Base-by-base conservation (phyloP, 306 rosid species). In the Styphnolobium japonicum region DNA sequence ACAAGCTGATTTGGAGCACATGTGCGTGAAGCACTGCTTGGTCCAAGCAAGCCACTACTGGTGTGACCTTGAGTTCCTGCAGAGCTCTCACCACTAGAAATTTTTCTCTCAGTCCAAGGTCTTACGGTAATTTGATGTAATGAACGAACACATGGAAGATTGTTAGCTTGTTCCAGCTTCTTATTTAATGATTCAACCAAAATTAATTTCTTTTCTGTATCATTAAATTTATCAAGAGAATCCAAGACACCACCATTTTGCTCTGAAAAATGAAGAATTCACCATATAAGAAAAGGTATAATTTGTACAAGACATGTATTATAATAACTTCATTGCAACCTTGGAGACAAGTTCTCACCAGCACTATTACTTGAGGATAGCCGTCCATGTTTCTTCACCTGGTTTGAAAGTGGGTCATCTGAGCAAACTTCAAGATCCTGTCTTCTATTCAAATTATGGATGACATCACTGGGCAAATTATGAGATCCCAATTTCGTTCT, bases 311-410 rank as follows among this genome's bases (percentile, higher is more conserved):
- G 67, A 67, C 14, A 55, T 27, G 36, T 1, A 19, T 67, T 55
- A 23, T 15, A 48, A 70, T 48, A 71, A 71, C 62, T 57, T 76
- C 7, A 73, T 57, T 23, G 31, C 36, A 63, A 71, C 31, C 21
- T 65, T 58, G 66, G n/a, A 64, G 42, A 37, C 3, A 72, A 70
- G 45, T 27, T 45, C 84, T 82, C 64, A 86, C 88, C 87, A 84
- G 86, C 67, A 63, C 22, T 2, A 64, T 68, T 72, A 80, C 39
- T 73, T 10, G n/a, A 77, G 14, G 83, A 58, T 12, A 42, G 45
- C 75, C 15, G 1, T 52, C 67, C 86, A 61, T 39, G 70, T 74
- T 83, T 77, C 58, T 77, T 75, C 71, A 60, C 73, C 33, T 58
- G 75, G 36, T 79, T 53, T 48, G 37, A 70, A 14, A 42, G 71